Evolutionary conservation across 345 rosid genomes (phyloP).

Genomic region (Eutrema japonicum): DNA sequence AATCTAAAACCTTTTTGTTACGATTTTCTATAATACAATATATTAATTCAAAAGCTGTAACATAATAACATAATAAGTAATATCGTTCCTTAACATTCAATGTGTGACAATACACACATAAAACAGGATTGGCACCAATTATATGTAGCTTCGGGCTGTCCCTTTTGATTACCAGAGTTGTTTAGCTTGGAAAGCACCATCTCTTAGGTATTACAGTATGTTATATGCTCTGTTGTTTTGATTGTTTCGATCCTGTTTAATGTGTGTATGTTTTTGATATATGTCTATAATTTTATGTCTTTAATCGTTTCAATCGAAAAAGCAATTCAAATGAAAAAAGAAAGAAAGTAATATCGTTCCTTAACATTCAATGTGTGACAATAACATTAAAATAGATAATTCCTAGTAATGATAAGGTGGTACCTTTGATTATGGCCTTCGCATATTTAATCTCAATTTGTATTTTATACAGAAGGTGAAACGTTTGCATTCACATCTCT

Average conservation of each 20-base stretch:
- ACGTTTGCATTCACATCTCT: conserved; percentile 32
- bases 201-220: no score
- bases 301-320: no score
- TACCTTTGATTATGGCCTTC: conserved; percentile 30
- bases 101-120: not conserved
- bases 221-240: no score
- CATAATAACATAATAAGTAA: not conserved
- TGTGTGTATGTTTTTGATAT: no score
- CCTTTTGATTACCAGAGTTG: no score
- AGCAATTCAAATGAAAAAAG: no score
- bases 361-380: not conserved
- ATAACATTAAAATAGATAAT: conserved; percentile 28
- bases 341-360: conserved; percentile 2
- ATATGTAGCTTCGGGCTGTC: no score
- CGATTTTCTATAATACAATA: not conserved
- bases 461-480: conserved; percentile 9
- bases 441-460: not conserved
- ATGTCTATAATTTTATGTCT: no score
- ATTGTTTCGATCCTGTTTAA: no score
- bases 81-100: not conserved
- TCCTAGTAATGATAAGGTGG: conserved; percentile 28
- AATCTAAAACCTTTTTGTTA: not conserved
- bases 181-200: no score
- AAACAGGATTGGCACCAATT: no score
- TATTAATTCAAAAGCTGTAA: not conserved